Evolutionary conservation across 305 asterid genomes (phyloP), one percentile per base, ranked within the genome.

Genomic region (Fraxinus velutina): DNA sequence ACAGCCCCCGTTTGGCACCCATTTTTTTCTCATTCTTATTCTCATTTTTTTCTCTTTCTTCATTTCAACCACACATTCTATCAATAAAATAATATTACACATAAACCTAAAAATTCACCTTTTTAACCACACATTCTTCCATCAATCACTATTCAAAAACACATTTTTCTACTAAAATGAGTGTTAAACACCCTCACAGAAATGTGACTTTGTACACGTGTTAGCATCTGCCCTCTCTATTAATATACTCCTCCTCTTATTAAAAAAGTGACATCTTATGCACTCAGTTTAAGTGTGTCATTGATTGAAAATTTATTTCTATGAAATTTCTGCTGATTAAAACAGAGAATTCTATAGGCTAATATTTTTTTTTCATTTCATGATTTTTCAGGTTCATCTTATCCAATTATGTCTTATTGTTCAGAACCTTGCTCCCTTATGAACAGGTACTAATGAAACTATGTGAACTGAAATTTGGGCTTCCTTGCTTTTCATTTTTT

Each of bases 391-490:
- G 99, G 97, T 96, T 96, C 88, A 78, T 94, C 86, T 88, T 96
- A 83, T 93, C 94, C 82, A 93, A 96, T 86, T 90, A 96, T 80
- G 97, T 94, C 87, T 97, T 90, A 78, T 88, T 96, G 86, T 96
- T 96, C 93, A 91, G 93, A 90, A 91, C 89, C 82, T 88, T 96
- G 95, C 86, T 90, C 83, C 98, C 97, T 39, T 96, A 91, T 83
- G 97, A 94, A 89, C 93, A 94, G 99, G 99, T 96, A 83, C 75
- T 76, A 17, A 37, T 64, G 64, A 78, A 84, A 79, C 79, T 81
- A 9, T 82, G 80, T 64, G 55, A 50, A 66, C 80, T 80, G 50
- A 76, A 32, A 82, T 80, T 52, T 57, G 47, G 52, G 12, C 42
- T 29, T 34, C 24, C 21, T 79, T 39, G 57, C 81, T 52, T 78